Base-by-base conservation (phyloP, 129 eudicot genomes). In the Arctium lappa region DNA sequence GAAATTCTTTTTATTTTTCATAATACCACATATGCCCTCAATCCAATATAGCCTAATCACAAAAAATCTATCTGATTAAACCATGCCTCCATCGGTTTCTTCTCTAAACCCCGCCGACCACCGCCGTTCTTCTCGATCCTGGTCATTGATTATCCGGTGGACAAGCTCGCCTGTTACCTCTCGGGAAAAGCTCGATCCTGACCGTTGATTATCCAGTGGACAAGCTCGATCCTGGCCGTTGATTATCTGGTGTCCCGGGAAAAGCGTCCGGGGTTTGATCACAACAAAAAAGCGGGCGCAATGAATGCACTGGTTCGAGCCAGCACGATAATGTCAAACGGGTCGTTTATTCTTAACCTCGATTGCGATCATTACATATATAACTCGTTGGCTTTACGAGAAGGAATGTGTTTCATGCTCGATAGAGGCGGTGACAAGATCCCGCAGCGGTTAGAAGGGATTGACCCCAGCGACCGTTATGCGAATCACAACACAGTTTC, bases 361-460 rank as follows among this genome's bases (percentile, higher is more conserved):
- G 93, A 90, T 33, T 90, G 91, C 68, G 98, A 91, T 65, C 98
- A 91, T 86, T 91, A 91, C 84, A 85, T 94, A 34, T 88, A 91
- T 63, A 94, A 94, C 83, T 87, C 97, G n/a, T 40, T 81, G 73
- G 98, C 98, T 5, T 2, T 91, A 8, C 83, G 91, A 36, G 98
- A 91, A 83, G 98, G 98, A 65, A 94, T 91, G 98, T 94, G 98
- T 60, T 94, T 91, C 56, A 94, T 91, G 98, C 92, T 94, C 8
- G 98, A 94, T 80, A 72, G 94, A 37, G 98, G 98, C 0, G 98
- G 97, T 12, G 98, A 94, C 80, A 94, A 88, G 85, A 91, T 94
- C 68, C 92, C 90, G 0, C 92, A 89, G 7, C 74, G 92, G 44
- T 89, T 89, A 37, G 92, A 89, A 76, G 93, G 93, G 46, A 87